Conservation (phyloP, 2,329 filamentous ascomycete species). For the Aspergillus sp. region DNA sequence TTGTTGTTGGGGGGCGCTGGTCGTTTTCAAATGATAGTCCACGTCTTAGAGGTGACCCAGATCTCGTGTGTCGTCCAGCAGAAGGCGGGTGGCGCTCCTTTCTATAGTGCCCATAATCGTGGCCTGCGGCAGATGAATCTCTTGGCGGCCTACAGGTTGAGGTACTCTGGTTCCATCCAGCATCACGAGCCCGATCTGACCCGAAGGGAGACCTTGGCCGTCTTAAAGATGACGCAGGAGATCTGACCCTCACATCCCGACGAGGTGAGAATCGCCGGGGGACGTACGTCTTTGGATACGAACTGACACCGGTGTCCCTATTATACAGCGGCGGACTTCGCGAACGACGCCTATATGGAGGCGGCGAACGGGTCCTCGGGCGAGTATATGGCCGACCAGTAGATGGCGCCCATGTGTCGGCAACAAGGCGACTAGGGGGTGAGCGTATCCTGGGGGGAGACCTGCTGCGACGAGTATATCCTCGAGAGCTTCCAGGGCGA, state of each 20-base stretch:
- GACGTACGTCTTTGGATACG: conserved; percentile 36
- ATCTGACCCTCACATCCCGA: conserved; percentile 40
- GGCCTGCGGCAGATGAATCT: conserved; percentile 37
- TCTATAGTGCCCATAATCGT: conserved; percentile 32
- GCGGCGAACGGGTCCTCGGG: conserved; percentile 45
- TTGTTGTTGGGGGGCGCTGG: conserved; percentile 38
- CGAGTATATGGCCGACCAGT: conserved; percentile 33
- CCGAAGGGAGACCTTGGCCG: conserved; percentile 42
- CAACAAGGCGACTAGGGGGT: conserved; percentile 32
- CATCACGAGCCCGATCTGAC: conserved; percentile 31
- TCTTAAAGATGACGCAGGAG: conserved; percentile 36
- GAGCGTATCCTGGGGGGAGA: conserved; percentile 41
- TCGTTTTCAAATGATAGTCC: conserved; percentile 30
- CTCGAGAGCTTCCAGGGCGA: conserved; percentile 40
- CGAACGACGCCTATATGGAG: conserved; percentile 42
- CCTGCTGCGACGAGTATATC: conserved; percentile 35
- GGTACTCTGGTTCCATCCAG: conserved; percentile 32
- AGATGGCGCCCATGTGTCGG: conserved; percentile 45
- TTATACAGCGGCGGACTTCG: conserved; percentile 41
- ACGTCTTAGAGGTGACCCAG: conserved; percentile 49
- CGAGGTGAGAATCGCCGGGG: conserved; percentile 43
- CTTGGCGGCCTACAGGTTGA: conserved; percentile 36
- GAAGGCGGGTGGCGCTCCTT: conserved; percentile 34
- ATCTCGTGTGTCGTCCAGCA: conserved; percentile 28
- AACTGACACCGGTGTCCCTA: conserved; percentile 34